Evolutionary conservation across 1,284 basidiomycete species (phyloP).

Genomic region (Peniophora sp.): DNA sequence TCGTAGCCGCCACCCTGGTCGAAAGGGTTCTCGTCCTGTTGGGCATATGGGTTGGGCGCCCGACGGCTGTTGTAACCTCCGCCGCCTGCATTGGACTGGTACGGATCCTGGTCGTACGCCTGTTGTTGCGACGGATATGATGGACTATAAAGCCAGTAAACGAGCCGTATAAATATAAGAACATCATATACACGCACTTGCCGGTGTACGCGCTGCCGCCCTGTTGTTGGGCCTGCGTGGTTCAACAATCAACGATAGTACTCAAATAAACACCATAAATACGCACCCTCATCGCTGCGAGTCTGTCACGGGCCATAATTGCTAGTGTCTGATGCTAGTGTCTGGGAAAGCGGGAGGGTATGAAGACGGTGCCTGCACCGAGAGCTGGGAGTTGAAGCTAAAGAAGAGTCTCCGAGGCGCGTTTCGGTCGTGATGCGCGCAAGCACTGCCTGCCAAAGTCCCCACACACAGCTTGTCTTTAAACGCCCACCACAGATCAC

Average conservation of each 20-base stretch:
- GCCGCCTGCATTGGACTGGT: slow-evolving; percentile 30
- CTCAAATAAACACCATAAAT: slow-evolving; percentile 3
- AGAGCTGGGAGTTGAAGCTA: too few relatives aligned
- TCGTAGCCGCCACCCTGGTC: slow-evolving; percentile 38
- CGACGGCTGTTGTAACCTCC: slow-evolving; percentile 37
- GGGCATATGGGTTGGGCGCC: slow-evolving; percentile 51
- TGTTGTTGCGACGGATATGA: slow-evolving; percentile 60
- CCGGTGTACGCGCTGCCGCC: slow-evolving; percentile 39
- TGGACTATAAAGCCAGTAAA: slow-evolving; percentile 28
- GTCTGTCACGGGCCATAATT: slow-evolving; percentile 73
- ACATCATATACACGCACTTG: slow-evolving; percentile 32
- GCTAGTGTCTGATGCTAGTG: too few relatives aligned
- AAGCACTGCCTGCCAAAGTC: too few relatives aligned
- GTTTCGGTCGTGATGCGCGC: too few relatives aligned
- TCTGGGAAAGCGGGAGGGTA: too few relatives aligned
- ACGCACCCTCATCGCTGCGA: slow-evolving; percentile 73
- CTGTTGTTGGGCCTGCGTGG: slow-evolving; percentile 59
- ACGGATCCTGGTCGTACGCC: slow-evolving; percentile 32
- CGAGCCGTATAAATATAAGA: slow-evolving; percentile 1
- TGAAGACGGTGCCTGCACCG: too few relatives aligned
- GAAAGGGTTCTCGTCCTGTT: slow-evolving; percentile 43
- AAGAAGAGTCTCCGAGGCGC: too few relatives aligned
- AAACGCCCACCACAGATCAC: too few relatives aligned
- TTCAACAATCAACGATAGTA: slow-evolving; percentile 3
- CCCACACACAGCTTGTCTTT: too few relatives aligned